These are phyloP conservation scores for Aspergillus hancockii DNA, from an alignment of 495 filamentous ascomycete species.

Conservation along the genomic window DNA sequence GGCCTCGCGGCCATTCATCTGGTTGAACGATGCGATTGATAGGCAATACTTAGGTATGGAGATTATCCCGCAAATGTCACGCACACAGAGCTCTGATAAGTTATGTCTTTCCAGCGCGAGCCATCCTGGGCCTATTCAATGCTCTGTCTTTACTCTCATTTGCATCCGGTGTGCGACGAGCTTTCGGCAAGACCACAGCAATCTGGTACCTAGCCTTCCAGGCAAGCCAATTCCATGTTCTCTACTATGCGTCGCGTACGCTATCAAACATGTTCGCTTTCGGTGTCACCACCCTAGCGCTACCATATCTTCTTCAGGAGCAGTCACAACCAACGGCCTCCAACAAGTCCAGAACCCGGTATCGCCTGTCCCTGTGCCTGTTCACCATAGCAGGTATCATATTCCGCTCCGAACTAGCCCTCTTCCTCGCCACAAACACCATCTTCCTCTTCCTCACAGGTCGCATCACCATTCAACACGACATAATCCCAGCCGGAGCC, in stretches of 20 bases:
- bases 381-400: constrained; percentile 81
- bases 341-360: constrained; percentile 41
- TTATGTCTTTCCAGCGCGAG: constrained; percentile 57
- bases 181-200: constrained; percentile 69
- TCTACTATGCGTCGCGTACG: constrained; percentile 91
- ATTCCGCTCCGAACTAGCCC: constrained; percentile 86
- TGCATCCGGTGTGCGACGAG: constrained; percentile 58
- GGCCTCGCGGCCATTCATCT: constrained; percentile 62
- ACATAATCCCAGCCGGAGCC: constrained; percentile 69
- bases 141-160: constrained; percentile 65
- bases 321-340: constrained; percentile 23
- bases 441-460: constrained; percentile 54
- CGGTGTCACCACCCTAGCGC: constrained; percentile 70
- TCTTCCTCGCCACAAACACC: constrained; percentile 63
- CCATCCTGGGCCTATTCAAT: constrained; percentile 78
- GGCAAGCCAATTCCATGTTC: constrained; percentile 85
- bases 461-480: constrained; percentile 53
- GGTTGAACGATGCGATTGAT: constrained; percentile 41
- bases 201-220: constrained; percentile 85
- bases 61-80: too few relatives aligned
- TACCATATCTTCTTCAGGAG: constrained; percentile 67
- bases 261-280: constrained; percentile 98
- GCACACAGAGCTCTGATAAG: background rate
- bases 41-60: constrained; percentile 54
- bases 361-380: constrained; percentile 61